phyloP scores from a whole-genome alignment of 352 stramenopile species.

The Globisporangium splendens region DNA sequence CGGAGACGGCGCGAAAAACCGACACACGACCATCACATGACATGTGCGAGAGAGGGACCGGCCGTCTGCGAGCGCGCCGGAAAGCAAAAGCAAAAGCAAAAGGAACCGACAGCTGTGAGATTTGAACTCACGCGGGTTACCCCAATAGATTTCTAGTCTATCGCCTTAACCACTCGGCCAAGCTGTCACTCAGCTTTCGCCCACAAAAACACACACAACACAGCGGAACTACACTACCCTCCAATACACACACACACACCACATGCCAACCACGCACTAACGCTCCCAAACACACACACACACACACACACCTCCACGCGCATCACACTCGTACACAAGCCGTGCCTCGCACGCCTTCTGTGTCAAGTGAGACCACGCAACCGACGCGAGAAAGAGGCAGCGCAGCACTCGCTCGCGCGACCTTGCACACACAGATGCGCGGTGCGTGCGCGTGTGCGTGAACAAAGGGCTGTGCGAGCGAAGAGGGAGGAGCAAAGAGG shows the following conservation, averaged over 20 bases:
- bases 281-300: neutral
- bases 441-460: no score
- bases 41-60: no score
- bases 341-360: no score
- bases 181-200: neutral
- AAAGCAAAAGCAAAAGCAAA: neutral
- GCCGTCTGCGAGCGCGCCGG: neutral
- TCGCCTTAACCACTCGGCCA: neutral
- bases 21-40: neutral
- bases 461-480: no score
- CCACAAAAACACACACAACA: neutral
- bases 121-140: neutral
- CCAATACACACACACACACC: neutral
- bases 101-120: conserved; percentile 1
- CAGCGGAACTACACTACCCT: no score
- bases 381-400: neutral
- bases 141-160: conserved; percentile 1
- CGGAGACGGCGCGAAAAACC: neutral
- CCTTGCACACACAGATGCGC: neutral
- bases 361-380: no score
- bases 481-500: no score
- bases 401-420: neutral
- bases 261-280: neutral
- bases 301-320: neutral
- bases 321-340: neutral